A percentile compares a stretch with the other conserved stretches of the same genome.
phyloP scores from a whole-genome alignment of 306 rosid genomes.

The Sicyos baderoa region DNA sequence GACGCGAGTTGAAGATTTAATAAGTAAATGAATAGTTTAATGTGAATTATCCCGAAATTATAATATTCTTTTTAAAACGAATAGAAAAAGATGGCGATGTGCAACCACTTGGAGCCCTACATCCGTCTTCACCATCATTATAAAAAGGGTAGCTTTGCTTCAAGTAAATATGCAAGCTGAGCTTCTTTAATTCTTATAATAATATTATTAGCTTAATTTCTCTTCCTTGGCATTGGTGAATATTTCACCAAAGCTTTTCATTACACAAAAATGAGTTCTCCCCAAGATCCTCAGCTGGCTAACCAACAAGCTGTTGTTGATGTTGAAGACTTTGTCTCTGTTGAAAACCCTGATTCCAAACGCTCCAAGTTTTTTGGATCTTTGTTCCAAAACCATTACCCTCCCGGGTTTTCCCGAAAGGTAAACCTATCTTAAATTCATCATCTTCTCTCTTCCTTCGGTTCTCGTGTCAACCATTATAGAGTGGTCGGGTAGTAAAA shows the following conservation, averaged over 20 bases:
- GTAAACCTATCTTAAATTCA: not conserved
- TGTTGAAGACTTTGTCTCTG: constrained; percentile 12
- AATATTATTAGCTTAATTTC: not conserved
- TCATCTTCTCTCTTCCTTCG: too few relatives aligned
- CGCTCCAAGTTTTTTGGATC: constrained; percentile 2
- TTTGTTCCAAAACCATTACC: constrained; percentile 27
- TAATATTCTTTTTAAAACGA: too few relatives aligned
- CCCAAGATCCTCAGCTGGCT: constrained; percentile 4
- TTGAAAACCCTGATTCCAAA: constrained; percentile 19
- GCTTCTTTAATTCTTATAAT: not conserved
- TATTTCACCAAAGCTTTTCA: not conserved
- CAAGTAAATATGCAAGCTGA: not conserved
- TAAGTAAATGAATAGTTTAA: too few relatives aligned
- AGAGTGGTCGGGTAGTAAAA: too few relatives aligned
- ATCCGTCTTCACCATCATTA: not conserved
- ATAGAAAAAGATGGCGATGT: not conserved
- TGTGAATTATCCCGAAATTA: too few relatives aligned
- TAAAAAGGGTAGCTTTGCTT: constrained; percentile 4
- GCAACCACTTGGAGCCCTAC: not conserved
- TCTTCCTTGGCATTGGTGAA: not conserved
- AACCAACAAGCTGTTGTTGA: not conserved
- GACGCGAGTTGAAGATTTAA: too few relatives aligned
- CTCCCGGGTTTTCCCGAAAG: constrained; percentile 34
- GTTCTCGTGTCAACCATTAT: too few relatives aligned
- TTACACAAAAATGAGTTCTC: constrained; percentile 25